These are phyloP conservation scores for Cercospora beticola DNA, from an alignment of 2,329 filamentous ascomycete species.

Conservation along the genomic window DNA sequence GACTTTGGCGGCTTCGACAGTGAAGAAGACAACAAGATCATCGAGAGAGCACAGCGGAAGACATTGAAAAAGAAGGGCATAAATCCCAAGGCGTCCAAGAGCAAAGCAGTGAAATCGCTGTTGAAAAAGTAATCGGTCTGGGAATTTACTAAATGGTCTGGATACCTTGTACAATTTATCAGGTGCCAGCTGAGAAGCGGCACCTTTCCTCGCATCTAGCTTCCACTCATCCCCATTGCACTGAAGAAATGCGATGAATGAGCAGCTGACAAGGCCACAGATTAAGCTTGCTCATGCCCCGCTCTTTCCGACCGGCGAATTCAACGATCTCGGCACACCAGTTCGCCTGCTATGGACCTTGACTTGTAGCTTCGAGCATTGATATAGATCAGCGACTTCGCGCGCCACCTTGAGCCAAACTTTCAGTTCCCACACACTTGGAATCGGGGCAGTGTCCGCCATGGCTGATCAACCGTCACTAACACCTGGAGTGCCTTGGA, in stretches of 20 bases:
- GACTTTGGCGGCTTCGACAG: conserved; percentile 53
- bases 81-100: conserved; percentile 44
- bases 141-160: background rate
- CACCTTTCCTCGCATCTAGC: background rate
- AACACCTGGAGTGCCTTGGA: background rate
- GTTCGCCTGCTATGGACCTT: background rate
- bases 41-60: conserved; percentile 47
- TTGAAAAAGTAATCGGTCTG: conserved; percentile 8
- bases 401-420: background rate
- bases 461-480: background rate
- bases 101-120: conserved; percentile 26
- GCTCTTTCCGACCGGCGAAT: background rate
- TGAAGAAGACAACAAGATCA: conserved; percentile 51
- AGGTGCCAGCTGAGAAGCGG: background rate
- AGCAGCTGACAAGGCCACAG: background rate
- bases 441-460: background rate
- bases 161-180: background rate
- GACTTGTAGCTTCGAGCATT: background rate
- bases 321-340: background rate
- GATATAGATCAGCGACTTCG: background rate
- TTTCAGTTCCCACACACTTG: background rate
- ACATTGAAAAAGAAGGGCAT: conserved; percentile 49
- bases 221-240: background rate
- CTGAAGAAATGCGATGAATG: background rate
- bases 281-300: background rate